Evolutionary conservation across 2,329 filamentous ascomycete species (phyloP).

Genomic region (Aureobasidium lini): DNA sequence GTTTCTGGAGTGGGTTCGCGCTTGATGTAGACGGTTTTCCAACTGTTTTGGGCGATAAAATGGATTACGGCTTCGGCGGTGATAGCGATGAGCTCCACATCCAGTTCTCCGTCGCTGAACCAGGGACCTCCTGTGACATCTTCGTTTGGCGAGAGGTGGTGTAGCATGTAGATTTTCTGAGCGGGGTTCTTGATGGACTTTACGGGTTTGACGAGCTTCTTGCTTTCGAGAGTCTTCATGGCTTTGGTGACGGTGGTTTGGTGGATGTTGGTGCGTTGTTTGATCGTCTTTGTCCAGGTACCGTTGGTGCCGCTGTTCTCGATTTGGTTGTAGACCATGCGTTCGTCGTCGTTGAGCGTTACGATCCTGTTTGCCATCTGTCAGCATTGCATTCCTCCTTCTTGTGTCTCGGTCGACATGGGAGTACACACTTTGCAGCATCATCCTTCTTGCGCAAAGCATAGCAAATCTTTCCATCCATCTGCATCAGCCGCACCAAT

Average conservation of each 20-base stretch:
- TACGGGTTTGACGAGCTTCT: conserved; percentile 77
- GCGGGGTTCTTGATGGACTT: conserved; percentile 86
- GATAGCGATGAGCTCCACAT: conserved; percentile 77
- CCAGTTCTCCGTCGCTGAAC: conserved; percentile 86
- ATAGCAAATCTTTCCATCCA: conserved; percentile 25
- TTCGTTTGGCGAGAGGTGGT: conserved; percentile 74
- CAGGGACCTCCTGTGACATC: conserved; percentile 89
- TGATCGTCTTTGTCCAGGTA: conserved; percentile 84
- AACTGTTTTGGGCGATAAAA: conserved; percentile 64
- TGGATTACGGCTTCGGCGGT: conserved; percentile 67
- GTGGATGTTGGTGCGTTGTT: conserved; percentile 72
- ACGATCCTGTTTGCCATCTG: conserved; percentile 26
- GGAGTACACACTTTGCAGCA: conserved; percentile 15
- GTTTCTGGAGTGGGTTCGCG: conserved; percentile 11
- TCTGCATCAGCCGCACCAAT: conserved; percentile 26
- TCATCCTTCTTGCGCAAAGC: conserved; percentile 15
- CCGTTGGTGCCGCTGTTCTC: conserved; percentile 15
- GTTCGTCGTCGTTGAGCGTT: conserved; percentile 58
- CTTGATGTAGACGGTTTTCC: conserved; percentile 46
- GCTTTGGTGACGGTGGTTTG: conserved; percentile 73
- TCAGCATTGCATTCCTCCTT: conserved; percentile 17
- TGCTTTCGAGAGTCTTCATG: conserved; percentile 75
- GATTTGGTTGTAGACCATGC: conserved; percentile 55
- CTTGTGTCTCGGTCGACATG: neutral
- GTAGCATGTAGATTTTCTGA: conserved; percentile 94